Evolutionary conservation across 208 protist species (phyloP), one percentile per base, ranked within the genome.

Genomic region (Crithidia bombi): DNA sequence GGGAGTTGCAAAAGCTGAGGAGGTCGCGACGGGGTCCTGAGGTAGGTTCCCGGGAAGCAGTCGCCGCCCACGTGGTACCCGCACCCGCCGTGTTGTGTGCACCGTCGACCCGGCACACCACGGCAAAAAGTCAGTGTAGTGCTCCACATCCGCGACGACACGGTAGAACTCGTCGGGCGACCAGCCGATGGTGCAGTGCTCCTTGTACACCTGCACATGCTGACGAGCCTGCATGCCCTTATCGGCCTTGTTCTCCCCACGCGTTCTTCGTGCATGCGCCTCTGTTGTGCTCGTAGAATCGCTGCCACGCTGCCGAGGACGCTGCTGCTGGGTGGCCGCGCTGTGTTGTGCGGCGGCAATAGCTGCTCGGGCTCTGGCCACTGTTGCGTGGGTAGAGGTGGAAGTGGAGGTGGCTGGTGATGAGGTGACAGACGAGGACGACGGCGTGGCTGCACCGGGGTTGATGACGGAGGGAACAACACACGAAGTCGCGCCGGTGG

Each of bases 131-230:
- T 56, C 61, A 19, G 58, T 75, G 77, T 95, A 95, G 58, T 84
- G 66, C 23, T 76, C 69, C 26, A 95, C 90, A 73, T 95, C 86
- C 9, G 83, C 82, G 14, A 95, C 90, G 10, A 95, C 88, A 10
- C 56, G 46, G 47, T 90, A 95, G 26, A 95, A 79, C 32, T 90
- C 67, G 23, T 74, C 64, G 1, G 78, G 86, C 1, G 79, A 82
- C 90, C 90, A 95, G 9, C 90, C 90, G 47, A 95, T 75, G 30
- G 79, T 82, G 69, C 85, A 92, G 71, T 88, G 87, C 73, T 95
- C 90, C 33, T 72, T 62, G 71, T 95, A 93, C 44, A 86, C 61
- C 62, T 90, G 78, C 43, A 69, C 61, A 46, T 81, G 62, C 59
- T 78, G 58, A 57, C 64, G 71, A 12, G 19, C 26, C 0, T 26